Evolutionary conservation across 192 early-diverging fungal genomes (phyloP).

Genomic region (Coemansia sp.): DNA sequence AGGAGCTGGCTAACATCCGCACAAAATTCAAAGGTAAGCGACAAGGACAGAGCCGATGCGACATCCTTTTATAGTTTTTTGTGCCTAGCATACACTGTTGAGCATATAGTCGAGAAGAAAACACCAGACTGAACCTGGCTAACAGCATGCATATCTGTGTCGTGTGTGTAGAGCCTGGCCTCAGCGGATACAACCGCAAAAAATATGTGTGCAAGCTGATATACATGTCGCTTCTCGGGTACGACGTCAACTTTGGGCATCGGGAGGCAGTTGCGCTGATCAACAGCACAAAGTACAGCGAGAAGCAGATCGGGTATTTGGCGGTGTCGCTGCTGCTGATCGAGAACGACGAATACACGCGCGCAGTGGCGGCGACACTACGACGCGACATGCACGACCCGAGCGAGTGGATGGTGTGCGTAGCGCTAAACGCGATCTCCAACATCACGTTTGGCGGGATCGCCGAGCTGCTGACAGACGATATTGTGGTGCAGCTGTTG

Average conservation of each 20-base stretch:
- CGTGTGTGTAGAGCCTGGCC: slow-evolving; percentile 65
- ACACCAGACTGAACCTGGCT: not conserved
- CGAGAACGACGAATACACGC: slow-evolving; percentile 82
- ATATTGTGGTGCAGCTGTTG: slow-evolving; percentile 83
- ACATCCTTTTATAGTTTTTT: not conserved
- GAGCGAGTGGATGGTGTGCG: slow-evolving; percentile 82
- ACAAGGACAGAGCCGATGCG: not conserved
- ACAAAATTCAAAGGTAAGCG: slow-evolving; percentile 91
- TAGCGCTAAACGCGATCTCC: slow-evolving; percentile 95
- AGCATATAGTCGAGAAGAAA: not conserved
- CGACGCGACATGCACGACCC: slow-evolving; percentile 86
- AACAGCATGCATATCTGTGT: not conserved
- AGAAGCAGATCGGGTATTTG: slow-evolving; percentile 99
- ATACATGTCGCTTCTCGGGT: slow-evolving; percentile 99
- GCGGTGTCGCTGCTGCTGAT: slow-evolving; percentile 89
- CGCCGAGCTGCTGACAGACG: slow-evolving; percentile 78
- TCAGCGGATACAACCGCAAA: slow-evolving; percentile 99
- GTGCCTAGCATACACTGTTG: not conserved
- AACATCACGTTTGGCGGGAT: slow-evolving; percentile 93
- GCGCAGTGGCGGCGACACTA: slow-evolving; percentile 84
- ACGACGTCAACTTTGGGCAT: slow-evolving; percentile 98
- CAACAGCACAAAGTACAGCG: slow-evolving; percentile 87
- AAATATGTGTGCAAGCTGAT: slow-evolving; percentile 99
- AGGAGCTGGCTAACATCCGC: slow-evolving; percentile 98
- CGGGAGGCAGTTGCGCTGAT: slow-evolving; percentile 94